A percentile compares a stretch with the other conserved stretches of the same genome.
phyloP scores from a whole-genome alignment of 2,329 filamentous ascomycete genomes.

The Fusarium heterosporum region DNA sequence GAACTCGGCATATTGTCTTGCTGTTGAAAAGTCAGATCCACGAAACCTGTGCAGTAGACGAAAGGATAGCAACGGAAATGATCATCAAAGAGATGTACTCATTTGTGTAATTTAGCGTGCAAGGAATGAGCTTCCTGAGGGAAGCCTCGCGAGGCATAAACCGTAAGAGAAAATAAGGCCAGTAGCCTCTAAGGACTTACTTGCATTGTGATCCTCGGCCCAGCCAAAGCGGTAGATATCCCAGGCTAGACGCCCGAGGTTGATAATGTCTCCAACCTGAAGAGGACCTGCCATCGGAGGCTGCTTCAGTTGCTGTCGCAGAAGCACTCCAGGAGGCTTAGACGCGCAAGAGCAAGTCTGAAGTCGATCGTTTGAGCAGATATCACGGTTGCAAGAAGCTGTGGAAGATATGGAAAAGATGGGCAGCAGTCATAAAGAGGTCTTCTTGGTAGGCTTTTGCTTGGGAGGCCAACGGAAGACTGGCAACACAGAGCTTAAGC shows the following conservation, averaged over 20 bases:
- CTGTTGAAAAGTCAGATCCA: slow-evolving; percentile 34
- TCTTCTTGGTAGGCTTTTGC: slow-evolving; percentile 3
- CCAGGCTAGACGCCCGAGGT: slow-evolving; percentile 50
- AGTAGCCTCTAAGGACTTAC: slow-evolving; percentile 43
- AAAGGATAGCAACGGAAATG: not conserved
- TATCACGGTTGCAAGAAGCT: not conserved
- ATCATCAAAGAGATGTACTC: not conserved
- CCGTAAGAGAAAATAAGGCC: not conserved
- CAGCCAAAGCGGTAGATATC: slow-evolving; percentile 50
- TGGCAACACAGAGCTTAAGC: slow-evolving; percentile 2
- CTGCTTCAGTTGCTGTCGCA: slow-evolving; percentile 10
- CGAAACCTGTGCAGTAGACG: not conserved
- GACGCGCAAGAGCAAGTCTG: not conserved
- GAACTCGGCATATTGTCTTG: slow-evolving; percentile 51
- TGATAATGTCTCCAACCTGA: slow-evolving; percentile 50
- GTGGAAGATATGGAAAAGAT: slow-evolving; percentile 6
- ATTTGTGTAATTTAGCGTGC: slow-evolving; percentile 4
- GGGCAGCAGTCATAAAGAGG: slow-evolving; percentile 27
- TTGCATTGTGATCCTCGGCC: slow-evolving; percentile 50
- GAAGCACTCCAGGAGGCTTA: slow-evolving; percentile 5
- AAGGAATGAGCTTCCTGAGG: not conserved
- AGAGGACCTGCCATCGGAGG: slow-evolving; percentile 44
- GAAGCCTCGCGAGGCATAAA: slow-evolving; percentile 37
- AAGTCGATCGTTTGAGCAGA: slow-evolving; percentile 11
- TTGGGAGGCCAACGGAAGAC: slow-evolving; percentile 11